Percentiles rank a stretch among this genome's conserved stretches.
Conservation (phyloP, 108 stramenopile species). For the Skeletonema menzelii region DNA sequence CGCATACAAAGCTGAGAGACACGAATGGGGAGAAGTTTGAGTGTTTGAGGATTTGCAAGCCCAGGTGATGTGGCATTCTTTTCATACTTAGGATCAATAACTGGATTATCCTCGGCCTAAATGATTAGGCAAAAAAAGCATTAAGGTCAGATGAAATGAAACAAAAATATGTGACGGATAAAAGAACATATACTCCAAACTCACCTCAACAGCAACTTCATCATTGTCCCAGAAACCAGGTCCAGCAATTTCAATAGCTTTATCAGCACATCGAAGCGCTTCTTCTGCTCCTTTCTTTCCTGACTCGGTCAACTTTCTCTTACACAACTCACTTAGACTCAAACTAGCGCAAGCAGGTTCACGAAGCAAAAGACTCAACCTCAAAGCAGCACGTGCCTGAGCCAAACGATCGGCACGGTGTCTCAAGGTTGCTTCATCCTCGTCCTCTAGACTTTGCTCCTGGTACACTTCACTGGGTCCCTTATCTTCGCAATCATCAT, state of each 20-base stretch:
- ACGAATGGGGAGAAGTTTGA: conserved; percentile 80
- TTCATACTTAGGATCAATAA: conserved; percentile 75
- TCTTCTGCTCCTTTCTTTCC: conserved; percentile 82
- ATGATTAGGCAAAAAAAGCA: background rate
- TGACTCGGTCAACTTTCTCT: conserved; percentile 68
- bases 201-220: conserved; percentile 85
- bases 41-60: conserved; percentile 59
- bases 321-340: conserved; percentile 87
- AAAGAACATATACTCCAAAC: conserved; percentile 24
- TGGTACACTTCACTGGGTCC: conserved; percentile 84
- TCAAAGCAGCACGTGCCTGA: conserved; percentile 72
- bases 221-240: conserved; percentile 88
- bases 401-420: conserved; percentile 66
- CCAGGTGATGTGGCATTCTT: conserved; percentile 88
- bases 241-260: conserved; percentile 86
- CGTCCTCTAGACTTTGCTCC: conserved; percentile 57
- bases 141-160: background rate
- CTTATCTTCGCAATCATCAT: conserved; percentile 81
- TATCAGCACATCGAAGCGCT: conserved; percentile 83
- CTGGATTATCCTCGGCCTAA: conserved; percentile 73
- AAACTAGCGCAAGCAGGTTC: conserved; percentile 87
- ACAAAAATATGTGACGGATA: background rate
- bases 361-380: conserved; percentile 73
- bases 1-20: conserved; percentile 83
- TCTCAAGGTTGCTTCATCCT: conserved; percentile 65